These are phyloP conservation scores for Pilasporangium apinafurcum DNA, from an alignment of 352 stramenopile species.

Conservation along the genomic window DNA sequence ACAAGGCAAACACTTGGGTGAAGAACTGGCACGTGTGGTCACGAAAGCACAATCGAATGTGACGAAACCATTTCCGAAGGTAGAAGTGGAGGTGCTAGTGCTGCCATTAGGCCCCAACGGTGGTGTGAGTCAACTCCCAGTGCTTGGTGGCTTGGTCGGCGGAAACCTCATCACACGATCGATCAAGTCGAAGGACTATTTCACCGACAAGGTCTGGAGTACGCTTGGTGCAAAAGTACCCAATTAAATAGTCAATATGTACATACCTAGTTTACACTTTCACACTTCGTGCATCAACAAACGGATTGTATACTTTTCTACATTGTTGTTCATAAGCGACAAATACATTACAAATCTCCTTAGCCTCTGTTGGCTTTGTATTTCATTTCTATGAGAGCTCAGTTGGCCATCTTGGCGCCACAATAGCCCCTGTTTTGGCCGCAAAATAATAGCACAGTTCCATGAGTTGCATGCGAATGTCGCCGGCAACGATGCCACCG, in stretches of 20 bases:
- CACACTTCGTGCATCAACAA: too few relatives aligned
- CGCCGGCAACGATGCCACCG: constrained; percentile 38
- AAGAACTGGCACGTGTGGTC: constrained; percentile 23
- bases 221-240: constrained; percentile 6
- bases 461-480: constrained; percentile 36
- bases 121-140: constrained; percentile 20
- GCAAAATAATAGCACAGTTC: constrained; percentile 47
- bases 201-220: constrained; percentile 10
- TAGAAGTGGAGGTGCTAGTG: constrained; percentile 10
- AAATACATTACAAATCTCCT: too few relatives aligned
- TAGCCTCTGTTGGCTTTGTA: too few relatives aligned
- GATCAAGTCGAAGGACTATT: constrained; percentile 21
- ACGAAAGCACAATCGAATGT: constrained; percentile 28
- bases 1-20: constrained; percentile 35
- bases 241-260: too few relatives aligned
- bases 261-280: too few relatives aligned
- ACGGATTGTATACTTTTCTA: too few relatives aligned
- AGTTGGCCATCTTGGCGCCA: too few relatives aligned
- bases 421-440: constrained; percentile 25
- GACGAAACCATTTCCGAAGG: constrained; percentile 23
- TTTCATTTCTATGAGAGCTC: too few relatives aligned
- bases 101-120: constrained; percentile 18
- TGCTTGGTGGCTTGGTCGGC: constrained; percentile 13
- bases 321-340: too few relatives aligned
- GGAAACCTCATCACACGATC: constrained; percentile 18